Evolutionary conservation across 768 basidiomycete species (phyloP), one percentile per base, ranked within the genome.

Genomic region (Boletus subparvulus): DNA sequence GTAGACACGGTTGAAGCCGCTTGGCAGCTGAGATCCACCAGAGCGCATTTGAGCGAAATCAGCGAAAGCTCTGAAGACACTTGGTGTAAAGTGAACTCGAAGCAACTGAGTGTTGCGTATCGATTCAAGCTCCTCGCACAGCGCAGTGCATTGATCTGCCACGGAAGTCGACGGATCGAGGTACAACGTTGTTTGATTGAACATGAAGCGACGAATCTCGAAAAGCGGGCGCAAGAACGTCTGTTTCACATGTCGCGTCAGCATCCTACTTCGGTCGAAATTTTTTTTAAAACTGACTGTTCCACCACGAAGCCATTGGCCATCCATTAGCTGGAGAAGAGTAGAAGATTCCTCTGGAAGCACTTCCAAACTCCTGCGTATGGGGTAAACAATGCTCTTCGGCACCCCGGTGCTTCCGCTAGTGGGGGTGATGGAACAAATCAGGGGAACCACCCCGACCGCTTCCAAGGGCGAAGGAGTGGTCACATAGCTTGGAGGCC

Each of bases 241-340:
- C 68, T 69, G 30, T 51, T 43, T 28, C 4, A 10, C 21, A 32
- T 2, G n/a, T 13, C 16, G 14, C 24, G 7, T 65, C 24, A 64
- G 43, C 14, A 30, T 11, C n/a, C 17, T n/a, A n/a, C 11, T 36
- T 36, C 6, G 2, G 10, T 24, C 0, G n/a, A 36, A n/a, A n/a
- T n/a, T n/a, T n/a, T n/a, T n/a, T n/a, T n/a, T n/a, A n/a, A n/a
- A n/a, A n/a, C 69, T 46, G n/a, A 70, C 68, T 50, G 67, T 71
- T 54, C 69, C 69, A 41, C 69, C 67, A 28, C 69, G 69, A 41
- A 70, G 69, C 69, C 69, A 71, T 47, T 70, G 69, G 1, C 69
- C 69, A 52, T 70, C 69, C 56, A 57, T 53, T n/a, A 67, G 61
- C 37, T 62, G 59, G 17, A 70, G 60, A 12, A 69, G 60, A 16